A percentile compares a stretch with the other conserved stretches of the same genome.
Conservation (phyloP, 805 yeast genomes). For the Ogataea populi-albae region DNA sequence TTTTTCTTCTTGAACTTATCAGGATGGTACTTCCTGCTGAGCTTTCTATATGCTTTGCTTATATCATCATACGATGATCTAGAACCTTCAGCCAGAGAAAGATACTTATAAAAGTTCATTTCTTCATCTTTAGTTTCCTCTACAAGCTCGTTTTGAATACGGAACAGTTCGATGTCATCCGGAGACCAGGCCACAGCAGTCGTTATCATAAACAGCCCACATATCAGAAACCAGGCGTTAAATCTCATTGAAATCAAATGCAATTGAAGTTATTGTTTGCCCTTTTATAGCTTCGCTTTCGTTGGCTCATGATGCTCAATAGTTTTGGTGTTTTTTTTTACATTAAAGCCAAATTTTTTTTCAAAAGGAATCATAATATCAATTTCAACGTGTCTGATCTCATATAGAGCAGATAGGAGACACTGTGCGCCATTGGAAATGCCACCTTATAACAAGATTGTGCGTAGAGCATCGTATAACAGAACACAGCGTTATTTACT, state of each 20-base stretch:
- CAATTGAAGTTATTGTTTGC: background rate
- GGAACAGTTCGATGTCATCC: slow-evolving; percentile 79
- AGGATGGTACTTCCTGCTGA: slow-evolving; percentile 78
- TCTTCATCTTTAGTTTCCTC: slow-evolving; percentile 43
- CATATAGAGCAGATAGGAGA: too few species aligned
- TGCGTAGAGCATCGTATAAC: slow-evolving; percentile 18
- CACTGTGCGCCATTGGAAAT: too few species aligned
- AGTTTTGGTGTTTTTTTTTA: too few species aligned
- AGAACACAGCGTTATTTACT: slow-evolving; percentile 24
- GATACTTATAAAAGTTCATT: slow-evolving; percentile 66
- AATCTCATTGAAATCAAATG: too few species aligned
- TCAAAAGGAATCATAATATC: too few species aligned
- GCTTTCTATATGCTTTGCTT: slow-evolving; percentile 62
- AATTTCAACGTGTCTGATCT: too few species aligned
- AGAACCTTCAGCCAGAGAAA: slow-evolving; percentile 42
- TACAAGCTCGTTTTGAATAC: slow-evolving; percentile 61
- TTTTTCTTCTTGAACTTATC: slow-evolving; percentile 58
- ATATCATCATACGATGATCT: slow-evolving; percentile 52
- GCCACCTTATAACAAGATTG: too few species aligned
- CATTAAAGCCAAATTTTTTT: too few species aligned
- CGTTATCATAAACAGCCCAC: slow-evolving; percentile 4
- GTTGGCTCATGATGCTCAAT: background rate
- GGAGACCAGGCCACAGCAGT: slow-evolving; percentile 28
- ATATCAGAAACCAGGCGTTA: slow-evolving; percentile 9
- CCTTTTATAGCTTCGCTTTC: slow-evolving; percentile 7